Base-by-base conservation (phyloP, 208 protist genomes). In the Trypanosoma scelopori region DNA sequence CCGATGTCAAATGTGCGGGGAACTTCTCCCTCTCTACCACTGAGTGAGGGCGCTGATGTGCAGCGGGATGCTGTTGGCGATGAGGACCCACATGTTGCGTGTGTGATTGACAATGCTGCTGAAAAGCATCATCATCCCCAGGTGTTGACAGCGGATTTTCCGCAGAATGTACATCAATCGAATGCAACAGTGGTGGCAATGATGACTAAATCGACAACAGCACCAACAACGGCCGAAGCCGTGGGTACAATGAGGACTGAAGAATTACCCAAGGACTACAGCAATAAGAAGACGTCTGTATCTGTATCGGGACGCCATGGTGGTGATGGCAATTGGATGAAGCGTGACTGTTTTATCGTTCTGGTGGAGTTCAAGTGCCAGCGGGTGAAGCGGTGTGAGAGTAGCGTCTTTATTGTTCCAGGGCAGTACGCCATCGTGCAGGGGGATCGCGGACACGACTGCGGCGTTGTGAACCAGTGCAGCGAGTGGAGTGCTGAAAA, bases 301-400 rank as follows among this genome's bases (percentile, higher is more conserved):
- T 9, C 61, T 16, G 20, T 9, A 22, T 23, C 41, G 5, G 20
- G 13, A 28, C 28, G 47, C 37, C 23, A 0, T 28, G 53, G 23
- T 48, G 60, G 68, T 37, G 25, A 4, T n/a, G 41, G 42, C 25
- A 64, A 1, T 42, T 74, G 60, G 60, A 37, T 43, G 11, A 74
- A 65, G 28, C 51, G 27, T 20, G 52, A 79, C 46, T 87, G 82
- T 63, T 81, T 82, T 62, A 67, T 94, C 32, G 18, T 80, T 4
- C 48, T 88, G 28, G 82, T 94, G 12, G 85, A 94, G 73, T 94
- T 94, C 77, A 94, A 94, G 65, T 85, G 88, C 15, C 70, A 87
- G 35, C 84, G 85, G 1, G 43, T 91, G 62, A 65, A 77, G 25
- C 68, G 77, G 12, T 92, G 75, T 64, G 52, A 75, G 28, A 76